Conservation (phyloP, 805 yeast genomes). For the Blastobotrys robertii region DNA sequence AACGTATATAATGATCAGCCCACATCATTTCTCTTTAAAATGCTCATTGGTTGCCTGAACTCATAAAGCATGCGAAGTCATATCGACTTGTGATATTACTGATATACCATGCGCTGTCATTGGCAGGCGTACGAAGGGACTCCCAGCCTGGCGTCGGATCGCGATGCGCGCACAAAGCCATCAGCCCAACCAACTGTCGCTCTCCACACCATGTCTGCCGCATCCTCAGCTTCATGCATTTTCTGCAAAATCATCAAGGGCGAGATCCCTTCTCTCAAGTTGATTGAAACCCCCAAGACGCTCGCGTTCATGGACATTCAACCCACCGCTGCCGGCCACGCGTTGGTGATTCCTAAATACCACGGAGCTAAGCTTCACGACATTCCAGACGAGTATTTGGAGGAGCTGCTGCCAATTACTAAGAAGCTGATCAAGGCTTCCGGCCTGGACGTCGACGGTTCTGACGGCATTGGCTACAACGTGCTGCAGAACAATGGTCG, state of each 20-base stretch:
- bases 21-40: no score
- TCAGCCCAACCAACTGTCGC: no score
- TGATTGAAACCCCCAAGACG: constrained; percentile 76
- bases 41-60: no score
- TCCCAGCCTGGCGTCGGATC: no score
- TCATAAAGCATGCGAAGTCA: no score
- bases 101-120: no score
- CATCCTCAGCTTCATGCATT: constrained; percentile 39
- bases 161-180: no score
- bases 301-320: constrained; percentile 84
- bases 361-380: constrained; percentile 92
- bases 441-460: constrained; percentile 44
- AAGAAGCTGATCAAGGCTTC: constrained; percentile 74
- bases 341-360: constrained; percentile 81
- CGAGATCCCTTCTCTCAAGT: constrained; percentile 88
- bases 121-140: no score
- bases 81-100: no score
- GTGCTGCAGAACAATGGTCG: constrained; percentile 87
- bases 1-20: no score
- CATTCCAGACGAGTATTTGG: constrained; percentile 81
- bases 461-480: constrained; percentile 67
- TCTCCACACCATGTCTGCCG: no score
- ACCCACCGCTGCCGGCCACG: constrained; percentile 84
- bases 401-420: constrained; percentile 79
- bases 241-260: constrained; percentile 91